Evolutionary conservation across 306 rosid genomes (phyloP), one percentile per base, ranked within the genome.

Genomic region (Corylus americana): DNA sequence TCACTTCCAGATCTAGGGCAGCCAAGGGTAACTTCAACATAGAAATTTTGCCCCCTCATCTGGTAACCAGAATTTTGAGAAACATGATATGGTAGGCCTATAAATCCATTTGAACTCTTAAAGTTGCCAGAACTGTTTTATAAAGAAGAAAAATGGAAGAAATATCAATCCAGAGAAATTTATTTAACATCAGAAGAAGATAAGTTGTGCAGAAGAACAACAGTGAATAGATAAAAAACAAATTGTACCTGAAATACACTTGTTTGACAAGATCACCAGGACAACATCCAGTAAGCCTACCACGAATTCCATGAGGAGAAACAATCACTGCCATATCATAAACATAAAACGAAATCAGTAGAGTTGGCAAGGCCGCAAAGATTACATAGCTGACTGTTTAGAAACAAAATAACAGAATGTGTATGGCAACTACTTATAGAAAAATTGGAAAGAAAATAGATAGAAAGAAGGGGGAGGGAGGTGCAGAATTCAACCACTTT

Each of bases 241-340:
- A 2, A 54, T 14, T 31, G 16, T 75, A 93, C 99, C 99, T 89
- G 80, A 84, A 87, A 86, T 86, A 93, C 81, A 93, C 89, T 85
- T 91, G 97, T 78, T 90, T 91, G 83, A 95, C 93, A 74, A 95
- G 92, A 89, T 93, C 98, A 85, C 97, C 87, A 66, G 99, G 92
- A 73, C 92, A 93, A 86, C 91, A 89, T 83, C 99, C 98, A 85
- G 92, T 89, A 81, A 95, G 89, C 86, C 93, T 91, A 84, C 99
- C 99, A 47, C 96, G 94, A 54, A 95, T 88, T 82, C 99, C 99
- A 86, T 95, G 97, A 75, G 99, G 99, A 81, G 99, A 90, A 84
- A 88, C 98, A 80, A 95, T 85, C 85, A 95, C 98, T 95, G 93
- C 75, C 77, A 78, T 74, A 77, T 71, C 64, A 81, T 55, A 58